Evolutionary conservation across 2,329 filamentous ascomycete species (phyloP).

Genomic region (Myotisia sp.): DNA sequence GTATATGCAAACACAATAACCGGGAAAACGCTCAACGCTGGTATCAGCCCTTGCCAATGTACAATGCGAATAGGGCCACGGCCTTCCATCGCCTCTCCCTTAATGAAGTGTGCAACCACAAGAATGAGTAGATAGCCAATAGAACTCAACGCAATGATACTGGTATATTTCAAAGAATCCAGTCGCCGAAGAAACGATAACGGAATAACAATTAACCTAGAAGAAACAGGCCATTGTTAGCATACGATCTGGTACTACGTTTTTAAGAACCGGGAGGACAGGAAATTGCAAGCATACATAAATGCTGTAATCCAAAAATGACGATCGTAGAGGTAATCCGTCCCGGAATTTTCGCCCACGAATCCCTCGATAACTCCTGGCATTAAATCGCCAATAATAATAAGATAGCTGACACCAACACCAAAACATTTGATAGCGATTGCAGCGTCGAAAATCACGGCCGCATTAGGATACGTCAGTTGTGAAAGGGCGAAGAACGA

Average conservation of each 20-base stretch:
- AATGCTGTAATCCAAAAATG: conserved; percentile 98
- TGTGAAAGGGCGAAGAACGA: conserved; percentile 97
- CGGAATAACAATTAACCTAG: conserved; percentile 77
- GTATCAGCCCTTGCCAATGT: conserved; percentile 62
- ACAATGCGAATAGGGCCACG: conserved; percentile 63
- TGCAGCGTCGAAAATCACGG: conserved; percentile 86
- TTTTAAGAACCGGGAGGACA: not conserved
- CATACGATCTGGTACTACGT: not conserved
- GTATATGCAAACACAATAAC: conserved; percentile 99
- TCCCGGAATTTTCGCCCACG: conserved; percentile 45
- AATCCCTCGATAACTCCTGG: conserved; percentile 82
- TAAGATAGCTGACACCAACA: conserved; percentile 91
- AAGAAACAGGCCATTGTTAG: conserved; percentile 3
- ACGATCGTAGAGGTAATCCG: conserved; percentile 68
- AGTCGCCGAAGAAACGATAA: conserved; percentile 80
- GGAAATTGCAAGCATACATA: conserved; percentile 43
- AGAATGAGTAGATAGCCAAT: conserved; percentile 89
- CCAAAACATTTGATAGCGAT: conserved; percentile 98
- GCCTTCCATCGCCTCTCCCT: conserved; percentile 58
- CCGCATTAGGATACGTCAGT: conserved; percentile 89
- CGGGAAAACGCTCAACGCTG: conserved; percentile 71
- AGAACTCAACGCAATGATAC: conserved; percentile 74
- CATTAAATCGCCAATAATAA: conserved; percentile 98
- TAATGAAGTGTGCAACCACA: conserved; percentile 80
- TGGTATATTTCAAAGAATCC: conserved; percentile 95